A percentile compares a stretch with the other conserved stretches of the same genome.
These are phyloP conservation scores for Berberis vulgaris DNA, from an alignment of 164 flowering plant genomes.

Conservation along the genomic window DNA sequence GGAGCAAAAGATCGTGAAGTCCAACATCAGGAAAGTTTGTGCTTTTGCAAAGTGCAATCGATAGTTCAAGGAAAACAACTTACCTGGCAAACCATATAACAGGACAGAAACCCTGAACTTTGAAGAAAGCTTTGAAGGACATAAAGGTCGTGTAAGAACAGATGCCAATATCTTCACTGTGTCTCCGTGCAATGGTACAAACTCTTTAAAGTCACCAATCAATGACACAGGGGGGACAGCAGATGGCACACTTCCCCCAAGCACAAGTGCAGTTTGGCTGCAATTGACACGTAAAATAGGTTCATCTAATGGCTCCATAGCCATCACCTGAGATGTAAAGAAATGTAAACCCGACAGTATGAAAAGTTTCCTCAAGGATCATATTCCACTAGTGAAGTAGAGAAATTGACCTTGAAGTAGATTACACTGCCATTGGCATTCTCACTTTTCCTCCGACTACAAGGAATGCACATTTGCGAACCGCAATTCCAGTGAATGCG, in stretches of 20 bases:
- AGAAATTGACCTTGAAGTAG: conserved; percentile 61
- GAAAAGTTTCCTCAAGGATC: conserved; percentile 2
- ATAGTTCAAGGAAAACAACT: conserved; percentile 5
- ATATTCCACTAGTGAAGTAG: neutral
- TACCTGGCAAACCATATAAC: conserved; percentile 71
- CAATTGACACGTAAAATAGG: conserved; percentile 59
- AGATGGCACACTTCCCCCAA: conserved; percentile 75
- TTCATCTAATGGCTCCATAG: conserved; percentile 74
- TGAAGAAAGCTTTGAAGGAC: conserved; percentile 77
- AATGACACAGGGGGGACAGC: conserved; percentile 64
- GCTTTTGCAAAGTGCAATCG: neutral
- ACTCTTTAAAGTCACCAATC: conserved; percentile 23
- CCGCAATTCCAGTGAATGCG: conserved; percentile 73
- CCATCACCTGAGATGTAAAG: conserved; percentile 48
- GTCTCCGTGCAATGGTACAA: conserved; percentile 50
- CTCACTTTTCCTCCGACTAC: conserved; percentile 32
- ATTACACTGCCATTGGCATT: conserved; percentile 23
- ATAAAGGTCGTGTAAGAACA: conserved; percentile 60
- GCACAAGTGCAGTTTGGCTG: conserved; percentile 75
- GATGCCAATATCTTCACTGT: conserved; percentile 57
- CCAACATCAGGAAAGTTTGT: neutral
- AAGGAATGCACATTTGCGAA: conserved; percentile 61
- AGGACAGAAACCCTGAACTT: conserved; percentile 72
- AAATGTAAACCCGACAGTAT: neutral
- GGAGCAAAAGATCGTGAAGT: no score